phyloP scores from a whole-genome alignment of 176 grass and related monocot species.

The Ensete glaucum region DNA sequence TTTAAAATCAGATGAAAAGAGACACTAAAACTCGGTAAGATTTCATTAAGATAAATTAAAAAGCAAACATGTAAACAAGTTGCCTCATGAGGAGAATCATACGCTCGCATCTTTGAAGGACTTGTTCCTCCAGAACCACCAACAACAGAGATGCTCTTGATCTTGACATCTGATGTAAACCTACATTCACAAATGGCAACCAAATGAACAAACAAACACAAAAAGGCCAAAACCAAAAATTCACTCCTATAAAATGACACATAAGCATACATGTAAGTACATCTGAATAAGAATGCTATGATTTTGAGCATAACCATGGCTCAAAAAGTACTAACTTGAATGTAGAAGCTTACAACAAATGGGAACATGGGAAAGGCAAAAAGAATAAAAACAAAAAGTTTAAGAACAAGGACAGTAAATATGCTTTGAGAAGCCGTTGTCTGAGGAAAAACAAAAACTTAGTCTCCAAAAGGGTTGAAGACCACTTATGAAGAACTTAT shows the following conservation, averaged over 20 bases:
- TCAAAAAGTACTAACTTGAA: too few relatives aligned
- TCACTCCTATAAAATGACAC: background rate
- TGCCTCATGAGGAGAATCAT: conserved; percentile 21
- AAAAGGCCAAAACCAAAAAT: background rate
- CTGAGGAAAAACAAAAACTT: too few relatives aligned
- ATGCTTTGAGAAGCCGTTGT: too few relatives aligned
- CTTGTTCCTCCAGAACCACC: conserved; percentile 87
- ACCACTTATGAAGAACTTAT: too few relatives aligned
- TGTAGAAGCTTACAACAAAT: too few relatives aligned
- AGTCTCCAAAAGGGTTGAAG: too few relatives aligned
- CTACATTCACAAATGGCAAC: conserved; percentile 29
- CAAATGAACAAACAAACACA: background rate
- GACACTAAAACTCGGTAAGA: background rate
- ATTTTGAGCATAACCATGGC: too few relatives aligned
- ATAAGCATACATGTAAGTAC: background rate
- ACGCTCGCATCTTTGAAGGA: conserved; percentile 98
- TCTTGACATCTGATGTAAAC: conserved; percentile 97
- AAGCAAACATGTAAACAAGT: background rate
- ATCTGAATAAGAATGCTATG: background rate
- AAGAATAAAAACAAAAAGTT: too few relatives aligned
- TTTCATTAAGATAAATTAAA: background rate
- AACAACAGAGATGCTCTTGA: conserved; percentile 94
- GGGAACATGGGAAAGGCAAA: too few relatives aligned
- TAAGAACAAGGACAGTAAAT: too few relatives aligned
- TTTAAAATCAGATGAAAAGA: background rate